These are phyloP conservation scores for Zopfochytrium polystomum DNA, from an alignment of 371 early-diverging fungal species.

Conservation along the genomic window DNA sequence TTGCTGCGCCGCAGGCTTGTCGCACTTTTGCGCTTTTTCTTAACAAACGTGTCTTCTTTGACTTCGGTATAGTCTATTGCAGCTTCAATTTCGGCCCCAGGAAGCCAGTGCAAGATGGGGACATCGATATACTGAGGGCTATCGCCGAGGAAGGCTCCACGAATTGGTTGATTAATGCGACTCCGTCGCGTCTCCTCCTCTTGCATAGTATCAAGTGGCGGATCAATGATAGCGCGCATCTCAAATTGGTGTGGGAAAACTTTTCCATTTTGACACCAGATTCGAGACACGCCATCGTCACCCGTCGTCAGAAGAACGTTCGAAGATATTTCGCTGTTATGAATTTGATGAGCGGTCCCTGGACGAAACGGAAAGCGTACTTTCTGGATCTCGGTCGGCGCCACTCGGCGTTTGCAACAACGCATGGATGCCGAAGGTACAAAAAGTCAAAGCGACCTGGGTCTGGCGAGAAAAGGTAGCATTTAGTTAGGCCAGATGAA, in stretches of 20 bases:
- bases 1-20: conserved; percentile 33
- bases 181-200: not conserved
- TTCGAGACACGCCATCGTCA: conserved; percentile 67
- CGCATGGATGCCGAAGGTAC: not conserved
- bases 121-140: conserved; percentile 1
- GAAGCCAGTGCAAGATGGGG: conserved; percentile 55
- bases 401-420: not conserved
- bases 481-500: not conserved
- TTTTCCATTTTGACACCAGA: conserved; percentile 67
- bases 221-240: conserved; percentile 68
- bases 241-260: conserved; percentile 55
- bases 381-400: not conserved
- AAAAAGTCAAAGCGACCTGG: not conserved
- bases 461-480: not conserved
- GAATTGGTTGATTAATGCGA: not conserved
- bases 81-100: conserved; percentile 23
- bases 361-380: not conserved
- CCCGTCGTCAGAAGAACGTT: conserved; percentile 69
- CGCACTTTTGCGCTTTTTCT: conserved; percentile 17
- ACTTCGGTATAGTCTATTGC: conserved; percentile 19
- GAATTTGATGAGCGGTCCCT: not conserved
- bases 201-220: conserved; percentile 20
- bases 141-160: not conserved
- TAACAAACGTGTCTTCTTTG: conserved; percentile 10
- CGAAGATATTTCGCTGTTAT: not conserved